These are phyloP conservation scores for Linum usitatissimum DNA, from an alignment of 345 rosid genomes.

Conservation along the genomic window DNA sequence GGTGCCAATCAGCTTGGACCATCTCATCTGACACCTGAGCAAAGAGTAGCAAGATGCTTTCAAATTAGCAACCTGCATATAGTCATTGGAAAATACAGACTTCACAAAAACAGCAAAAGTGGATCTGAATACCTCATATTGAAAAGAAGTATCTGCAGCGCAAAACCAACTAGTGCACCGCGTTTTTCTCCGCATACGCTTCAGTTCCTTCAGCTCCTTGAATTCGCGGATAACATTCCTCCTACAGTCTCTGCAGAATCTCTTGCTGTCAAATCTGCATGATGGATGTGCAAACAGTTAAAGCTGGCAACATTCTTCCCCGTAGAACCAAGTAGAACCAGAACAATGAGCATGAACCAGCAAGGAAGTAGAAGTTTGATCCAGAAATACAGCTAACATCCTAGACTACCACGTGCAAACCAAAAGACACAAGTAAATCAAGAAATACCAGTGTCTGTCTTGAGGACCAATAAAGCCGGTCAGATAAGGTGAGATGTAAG, in stretches of 20 bases:
- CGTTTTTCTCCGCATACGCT: slow-evolving; percentile 73
- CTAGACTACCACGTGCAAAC: background rate
- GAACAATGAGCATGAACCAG: background rate
- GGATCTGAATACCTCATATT: slow-evolving; percentile 49
- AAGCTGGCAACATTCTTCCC: background rate
- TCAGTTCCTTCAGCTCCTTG: slow-evolving; percentile 91
- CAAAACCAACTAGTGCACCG: slow-evolving; percentile 90
- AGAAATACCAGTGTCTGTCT: too few relatives aligned
- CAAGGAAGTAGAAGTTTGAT: background rate
- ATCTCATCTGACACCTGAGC: slow-evolving; percentile 66
- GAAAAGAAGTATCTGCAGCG: slow-evolving; percentile 73
- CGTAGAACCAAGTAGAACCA: background rate
- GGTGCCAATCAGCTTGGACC: slow-evolving; percentile 76
- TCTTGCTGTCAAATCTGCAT: slow-evolving; percentile 87
- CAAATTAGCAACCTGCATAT: background rate
- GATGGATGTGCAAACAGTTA: slow-evolving; percentile 10
- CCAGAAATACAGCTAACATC: background rate
- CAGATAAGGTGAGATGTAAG: too few relatives aligned
- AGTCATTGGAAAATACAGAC: background rate
- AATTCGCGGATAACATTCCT: slow-evolving; percentile 87
- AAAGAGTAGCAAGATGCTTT: slow-evolving; percentile 14
- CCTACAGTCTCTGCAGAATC: slow-evolving; percentile 97
- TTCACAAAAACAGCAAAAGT: slow-evolving; percentile 9
- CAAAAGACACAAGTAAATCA: background rate
- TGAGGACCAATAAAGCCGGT: too few relatives aligned